A percentile compares a stretch with the other conserved stretches of the same genome.
These are phyloP conservation scores for Phaffia rhodozyma DNA, from an alignment of 1,284 basidiomycete species.

Conservation along the genomic window DNA sequence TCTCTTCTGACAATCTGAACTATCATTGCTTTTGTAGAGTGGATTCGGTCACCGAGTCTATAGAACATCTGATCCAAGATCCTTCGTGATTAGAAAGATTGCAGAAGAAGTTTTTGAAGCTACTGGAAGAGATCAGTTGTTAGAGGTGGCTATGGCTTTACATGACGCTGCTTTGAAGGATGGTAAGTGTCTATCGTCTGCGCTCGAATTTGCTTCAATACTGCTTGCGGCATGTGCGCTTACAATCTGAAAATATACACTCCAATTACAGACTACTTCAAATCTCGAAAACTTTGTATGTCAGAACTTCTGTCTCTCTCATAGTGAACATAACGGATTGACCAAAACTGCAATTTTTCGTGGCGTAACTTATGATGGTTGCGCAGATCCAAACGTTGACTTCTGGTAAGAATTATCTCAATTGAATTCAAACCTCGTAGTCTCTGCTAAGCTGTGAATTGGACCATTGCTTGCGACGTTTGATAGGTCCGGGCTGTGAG, in stretches of 20 bases:
- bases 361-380: too few species aligned
- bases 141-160: constrained; percentile 74
- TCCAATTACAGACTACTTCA: constrained; percentile 48
- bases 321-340: too few species aligned
- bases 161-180: constrained; percentile 79
- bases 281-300: constrained; percentile 40
- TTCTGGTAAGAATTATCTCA: constrained; percentile 58
- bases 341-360: constrained; percentile 30
- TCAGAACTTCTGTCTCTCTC: not conserved
- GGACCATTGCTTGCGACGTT: too few species aligned
- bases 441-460: too few species aligned
- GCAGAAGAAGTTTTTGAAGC: constrained; percentile 77
- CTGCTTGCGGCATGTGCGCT: not conserved
- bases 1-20: not conserved
- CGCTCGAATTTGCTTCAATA: not conserved
- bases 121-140: constrained; percentile 64
- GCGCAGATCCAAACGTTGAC: constrained; percentile 55
- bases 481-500: too few species aligned
- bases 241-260: not conserved
- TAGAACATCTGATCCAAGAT: not conserved
- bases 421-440: too few species aligned
- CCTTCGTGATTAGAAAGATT: constrained; percentile 68
- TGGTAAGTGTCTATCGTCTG: constrained; percentile 24
- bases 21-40: too few species aligned
- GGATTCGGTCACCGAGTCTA: not conserved